Evolutionary conservation across 495 filamentous ascomycete species (phyloP).

Genomic region (Aspergillus sclerotioniger): DNA sequence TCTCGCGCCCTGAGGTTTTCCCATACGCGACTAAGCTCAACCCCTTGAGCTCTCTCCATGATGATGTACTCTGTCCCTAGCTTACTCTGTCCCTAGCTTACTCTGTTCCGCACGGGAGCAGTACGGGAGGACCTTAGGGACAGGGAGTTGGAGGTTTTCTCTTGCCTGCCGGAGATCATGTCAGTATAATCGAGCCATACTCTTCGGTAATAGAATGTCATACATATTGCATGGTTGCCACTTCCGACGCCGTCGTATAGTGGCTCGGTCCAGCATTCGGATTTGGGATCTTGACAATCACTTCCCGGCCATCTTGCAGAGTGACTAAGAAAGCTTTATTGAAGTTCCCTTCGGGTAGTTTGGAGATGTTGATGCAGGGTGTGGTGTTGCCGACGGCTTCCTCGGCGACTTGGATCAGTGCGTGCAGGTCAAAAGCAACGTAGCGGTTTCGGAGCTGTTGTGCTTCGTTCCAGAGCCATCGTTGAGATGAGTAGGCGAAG

Average conservation of each 20-base stretch:
- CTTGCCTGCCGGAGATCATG: background rate
- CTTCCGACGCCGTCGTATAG: constrained; percentile 36
- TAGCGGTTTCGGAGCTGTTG: constrained; percentile 11
- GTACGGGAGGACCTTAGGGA: constrained; percentile 13
- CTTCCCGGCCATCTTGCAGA: constrained; percentile 24
- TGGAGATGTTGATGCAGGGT: constrained; percentile 13
- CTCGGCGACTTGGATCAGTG: constrained; percentile 6
- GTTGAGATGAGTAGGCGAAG: constrained; percentile 11
- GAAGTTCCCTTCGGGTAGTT: constrained; percentile 31
- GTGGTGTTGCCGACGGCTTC: constrained; percentile 6
- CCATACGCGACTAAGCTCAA: constrained; percentile 13
- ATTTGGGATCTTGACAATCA: constrained; percentile 27
- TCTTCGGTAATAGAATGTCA: background rate
- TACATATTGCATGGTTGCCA: constrained; percentile 34
- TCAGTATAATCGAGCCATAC: background rate
- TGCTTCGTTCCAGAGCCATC: constrained; percentile 18
- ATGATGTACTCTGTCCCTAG: constrained; percentile 20
- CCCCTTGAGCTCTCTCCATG: constrained; percentile 17
- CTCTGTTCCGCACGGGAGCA: constrained; percentile 9
- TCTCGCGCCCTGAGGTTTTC: constrained; percentile 10
- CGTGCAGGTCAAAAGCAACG: constrained; percentile 13
- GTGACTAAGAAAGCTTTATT: constrained; percentile 33
- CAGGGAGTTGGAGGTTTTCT: constrained; percentile 11
- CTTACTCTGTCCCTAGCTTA: constrained; percentile 11
- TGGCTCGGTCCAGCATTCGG: constrained; percentile 19